These are phyloP conservation scores for Alternaria gaisen DNA, from an alignment of 2,329 filamentous ascomycete species.

Conservation along the genomic window DNA sequence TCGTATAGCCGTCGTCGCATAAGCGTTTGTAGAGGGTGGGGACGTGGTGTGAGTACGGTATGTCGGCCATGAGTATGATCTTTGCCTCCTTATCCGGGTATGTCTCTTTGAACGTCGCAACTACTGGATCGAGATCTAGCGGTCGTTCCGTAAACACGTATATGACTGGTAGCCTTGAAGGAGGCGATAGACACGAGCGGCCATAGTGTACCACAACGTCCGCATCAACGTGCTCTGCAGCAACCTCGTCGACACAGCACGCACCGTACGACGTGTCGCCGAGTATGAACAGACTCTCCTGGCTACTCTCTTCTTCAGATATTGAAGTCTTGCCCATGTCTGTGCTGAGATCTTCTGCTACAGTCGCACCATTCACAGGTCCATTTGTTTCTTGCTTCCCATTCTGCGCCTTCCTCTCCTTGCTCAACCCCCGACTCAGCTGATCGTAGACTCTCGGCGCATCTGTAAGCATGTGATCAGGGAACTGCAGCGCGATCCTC, in stretches of 20 bases:
- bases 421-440: conserved; percentile 63
- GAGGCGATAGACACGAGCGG: conserved; percentile 88
- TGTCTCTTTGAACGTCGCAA: conserved; percentile 70
- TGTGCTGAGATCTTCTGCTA: conserved; percentile 27
- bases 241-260: conserved; percentile 96
- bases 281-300: conserved; percentile 76
- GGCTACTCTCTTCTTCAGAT: conserved; percentile 18
- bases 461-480: conserved; percentile 89
- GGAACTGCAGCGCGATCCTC: conserved; percentile 91
- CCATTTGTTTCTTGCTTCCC: conserved; percentile 8
- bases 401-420: conserved; percentile 26
- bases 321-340: conserved; percentile 25
- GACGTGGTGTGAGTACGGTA: conserved; percentile 84
- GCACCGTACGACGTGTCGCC: conserved; percentile 97
- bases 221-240: conserved; percentile 90
- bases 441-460: conserved; percentile 79
- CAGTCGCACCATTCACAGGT: conserved; percentile 10
- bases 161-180: conserved; percentile 83
- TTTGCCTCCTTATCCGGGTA: conserved; percentile 72
- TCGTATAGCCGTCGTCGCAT: conserved; percentile 70
- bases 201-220: conserved; percentile 96
- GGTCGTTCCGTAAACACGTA: conserved; percentile 85
- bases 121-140: conserved; percentile 69
- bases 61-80: conserved; percentile 85
- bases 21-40: conserved; percentile 65